Evolutionary conservation across 2,329 filamentous ascomycete species (phyloP).

Genomic region (Pseudomassariella vexata): DNA sequence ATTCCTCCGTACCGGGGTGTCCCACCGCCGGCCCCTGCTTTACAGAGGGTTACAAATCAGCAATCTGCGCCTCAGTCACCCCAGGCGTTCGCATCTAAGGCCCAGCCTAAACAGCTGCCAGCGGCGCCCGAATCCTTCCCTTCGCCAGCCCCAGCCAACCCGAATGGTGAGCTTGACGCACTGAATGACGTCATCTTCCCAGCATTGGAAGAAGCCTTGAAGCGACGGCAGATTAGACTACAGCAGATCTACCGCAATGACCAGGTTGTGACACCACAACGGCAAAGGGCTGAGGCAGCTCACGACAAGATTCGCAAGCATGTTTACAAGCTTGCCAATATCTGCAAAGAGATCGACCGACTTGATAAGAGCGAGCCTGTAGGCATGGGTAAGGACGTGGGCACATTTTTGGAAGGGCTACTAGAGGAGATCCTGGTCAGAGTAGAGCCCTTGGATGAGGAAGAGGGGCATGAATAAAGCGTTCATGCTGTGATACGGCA

Average conservation of each 20-base stretch:
- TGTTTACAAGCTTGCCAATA: slow-evolving; percentile 73
- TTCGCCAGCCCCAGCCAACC: slow-evolving; percentile 48
- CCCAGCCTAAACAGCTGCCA: slow-evolving; percentile 42
- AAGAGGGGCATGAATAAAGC: slow-evolving; percentile 31
- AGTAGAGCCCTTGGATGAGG: slow-evolving; percentile 80
- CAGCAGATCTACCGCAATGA: slow-evolving; percentile 44
- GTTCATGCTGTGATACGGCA: not conserved
- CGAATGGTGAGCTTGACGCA: slow-evolving; percentile 72
- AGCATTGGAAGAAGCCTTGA: slow-evolving; percentile 83
- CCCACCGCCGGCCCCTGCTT: slow-evolving; percentile 22
- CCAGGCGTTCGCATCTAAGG: slow-evolving; percentile 49
- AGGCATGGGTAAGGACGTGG: slow-evolving; percentile 87
- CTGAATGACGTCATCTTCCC: slow-evolving; percentile 89
- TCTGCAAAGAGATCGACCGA: slow-evolving; percentile 86
- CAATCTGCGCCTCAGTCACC: slow-evolving; percentile 25
- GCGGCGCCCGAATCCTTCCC: slow-evolving; percentile 46
- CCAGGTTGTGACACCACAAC: slow-evolving; percentile 50
- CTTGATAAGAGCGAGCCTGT: slow-evolving; percentile 83
- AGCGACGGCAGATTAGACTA: slow-evolving; percentile 63
- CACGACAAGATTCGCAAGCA: slow-evolving; percentile 80
- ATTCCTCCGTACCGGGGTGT: slow-evolving; percentile 49
- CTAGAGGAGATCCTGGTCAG: slow-evolving; percentile 90
- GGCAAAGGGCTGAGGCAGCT: slow-evolving; percentile 62
- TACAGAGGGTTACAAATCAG: slow-evolving; percentile 16
- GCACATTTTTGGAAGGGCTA: slow-evolving; percentile 83